Evolutionary conservation across 169 alveolate genomes (phyloP), one percentile per base, ranked within the genome.

Genomic region (Nephromyces sp.): DNA sequence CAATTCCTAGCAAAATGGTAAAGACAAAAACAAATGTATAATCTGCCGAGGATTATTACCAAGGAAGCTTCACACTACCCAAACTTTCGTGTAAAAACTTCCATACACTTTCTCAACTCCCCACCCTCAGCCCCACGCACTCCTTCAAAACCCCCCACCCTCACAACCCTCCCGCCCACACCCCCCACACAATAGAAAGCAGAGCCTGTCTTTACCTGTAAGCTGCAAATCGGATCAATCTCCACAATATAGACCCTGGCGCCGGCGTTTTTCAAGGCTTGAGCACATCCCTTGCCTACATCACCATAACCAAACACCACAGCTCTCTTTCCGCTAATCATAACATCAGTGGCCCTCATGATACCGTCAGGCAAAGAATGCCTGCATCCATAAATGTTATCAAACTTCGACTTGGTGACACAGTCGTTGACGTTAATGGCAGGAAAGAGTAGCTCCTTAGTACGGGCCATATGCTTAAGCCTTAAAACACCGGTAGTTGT

Each of bases 221-320:
- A 88, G 27, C 99, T 98, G 84, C 99, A 97, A 72, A 97, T 95
- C 0, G 99, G 99, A 80, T 97, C 99, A 33, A 95, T 89, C 83
- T 97, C 99, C 27, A 98, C 90, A 66, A 97, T 91, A 70, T 85
- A 77, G 32, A 97, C 99, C 66, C 96, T 91, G 64, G 99, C 98
- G 27, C 99, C 99, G 31, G 91, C 89, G 8, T 97, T 98, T 74
- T 92, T 87, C 94, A 96, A 86, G 70, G 98, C 98, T 32, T 89
- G 92, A 52, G 98, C 98, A 70, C 95, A 94, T 43, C 99, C 99
- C 85, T 95, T 96, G 25, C 99, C 99, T 61, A 95, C 99, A 82
- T 96, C 98, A 33, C 99, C 99, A 80, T 81, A 96, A 65, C 99
- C 99, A 73, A 95, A 87, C 57, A 96, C 92, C 21, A 95, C 96